These are phyloP conservation scores for Diaporthe amygdali DNA, from an alignment of 2,329 filamentous ascomycete species.

Conservation along the genomic window DNA sequence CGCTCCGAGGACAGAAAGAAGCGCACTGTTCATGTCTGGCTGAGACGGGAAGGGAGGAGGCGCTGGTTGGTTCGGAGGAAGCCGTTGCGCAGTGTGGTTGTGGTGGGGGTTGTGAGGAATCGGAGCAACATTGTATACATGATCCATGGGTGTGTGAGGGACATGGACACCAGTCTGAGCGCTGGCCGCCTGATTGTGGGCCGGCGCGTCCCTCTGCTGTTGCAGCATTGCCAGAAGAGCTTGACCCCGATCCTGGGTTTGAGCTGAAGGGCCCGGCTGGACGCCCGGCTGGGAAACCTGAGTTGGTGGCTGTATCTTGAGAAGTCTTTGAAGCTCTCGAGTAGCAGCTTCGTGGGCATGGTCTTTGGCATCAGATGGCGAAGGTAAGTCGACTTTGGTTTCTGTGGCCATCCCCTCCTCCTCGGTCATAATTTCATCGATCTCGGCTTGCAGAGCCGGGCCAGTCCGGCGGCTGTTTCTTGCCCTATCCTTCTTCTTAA, in stretches of 20 bases:
- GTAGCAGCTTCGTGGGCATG: constrained; percentile 49
- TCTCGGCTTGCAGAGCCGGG: constrained; percentile 47
- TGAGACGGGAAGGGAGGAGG: constrained; percentile 56
- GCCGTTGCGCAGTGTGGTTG: constrained; percentile 53
- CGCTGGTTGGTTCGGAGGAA: constrained; percentile 51
- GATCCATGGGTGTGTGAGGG: constrained; percentile 61
- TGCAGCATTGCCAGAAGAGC: constrained; percentile 61
- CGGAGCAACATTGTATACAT: constrained; percentile 52
- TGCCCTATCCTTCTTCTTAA: constrained; percentile 69
- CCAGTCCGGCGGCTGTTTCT: constrained; percentile 16
- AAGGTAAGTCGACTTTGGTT: constrained; percentile 37
- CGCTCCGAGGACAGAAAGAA: constrained; percentile 30
- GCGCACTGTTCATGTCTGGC: constrained; percentile 30
- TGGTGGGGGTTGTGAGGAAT: constrained; percentile 65
- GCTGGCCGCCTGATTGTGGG: constrained; percentile 17
- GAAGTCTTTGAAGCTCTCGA: constrained; percentile 57
- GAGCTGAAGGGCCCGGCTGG: constrained; percentile 37
- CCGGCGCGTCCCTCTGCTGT: constrained; percentile 36
- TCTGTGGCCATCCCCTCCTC: constrained; percentile 59
- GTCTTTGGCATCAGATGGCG: constrained; percentile 35
- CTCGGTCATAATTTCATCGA: constrained; percentile 65
- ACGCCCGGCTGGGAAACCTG: constrained; percentile 49
- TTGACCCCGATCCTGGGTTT: constrained; percentile 49
- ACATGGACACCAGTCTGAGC: constrained; percentile 28
- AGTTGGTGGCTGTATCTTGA: constrained; percentile 60